Percentiles rank a stretch among this genome's conserved stretches.
These are phyloP conservation scores for Pichia sp. DNA, from an alignment of 1,139 yeast species.

Conservation along the genomic window DNA sequence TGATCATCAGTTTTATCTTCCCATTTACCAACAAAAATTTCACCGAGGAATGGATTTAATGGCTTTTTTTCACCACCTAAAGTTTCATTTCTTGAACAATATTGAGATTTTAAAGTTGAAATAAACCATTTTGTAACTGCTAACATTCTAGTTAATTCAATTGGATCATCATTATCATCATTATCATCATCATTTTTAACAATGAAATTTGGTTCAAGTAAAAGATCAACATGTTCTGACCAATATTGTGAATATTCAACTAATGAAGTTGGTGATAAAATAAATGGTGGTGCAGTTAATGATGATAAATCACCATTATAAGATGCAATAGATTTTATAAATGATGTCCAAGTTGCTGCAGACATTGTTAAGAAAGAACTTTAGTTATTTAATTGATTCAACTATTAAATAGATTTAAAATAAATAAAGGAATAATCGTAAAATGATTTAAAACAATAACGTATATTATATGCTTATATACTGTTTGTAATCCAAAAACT, in stretches of 20 bases:
- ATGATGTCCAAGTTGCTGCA: constrained; percentile 72
- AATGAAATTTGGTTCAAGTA: constrained; percentile 61
- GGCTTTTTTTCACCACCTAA: constrained; percentile 95
- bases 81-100: constrained; percentile 84
- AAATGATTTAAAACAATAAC: too few species aligned
- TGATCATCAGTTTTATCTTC: constrained; percentile 39
- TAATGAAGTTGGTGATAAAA: constrained; percentile 81
- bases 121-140: constrained; percentile 89
- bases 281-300: constrained; percentile 97
- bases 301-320: constrained; percentile 93
- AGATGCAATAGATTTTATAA: constrained; percentile 83
- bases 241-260: constrained; percentile 89
- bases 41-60: constrained; percentile 89
- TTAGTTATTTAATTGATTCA: too few species aligned
- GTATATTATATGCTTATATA: too few species aligned
- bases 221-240: constrained; percentile 84
- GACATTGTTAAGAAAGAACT: background rate
- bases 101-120: constrained; percentile 85
- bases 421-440: too few species aligned
- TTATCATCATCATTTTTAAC: constrained; percentile 35
- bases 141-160: constrained; percentile 54
- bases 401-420: too few species aligned
- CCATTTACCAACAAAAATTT: constrained; percentile 87
- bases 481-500: too few species aligned
- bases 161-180: constrained; percentile 32